Conservation (phyloP, 108 stramenopile genomes). For the Stephanodiscus triporus region DNA sequence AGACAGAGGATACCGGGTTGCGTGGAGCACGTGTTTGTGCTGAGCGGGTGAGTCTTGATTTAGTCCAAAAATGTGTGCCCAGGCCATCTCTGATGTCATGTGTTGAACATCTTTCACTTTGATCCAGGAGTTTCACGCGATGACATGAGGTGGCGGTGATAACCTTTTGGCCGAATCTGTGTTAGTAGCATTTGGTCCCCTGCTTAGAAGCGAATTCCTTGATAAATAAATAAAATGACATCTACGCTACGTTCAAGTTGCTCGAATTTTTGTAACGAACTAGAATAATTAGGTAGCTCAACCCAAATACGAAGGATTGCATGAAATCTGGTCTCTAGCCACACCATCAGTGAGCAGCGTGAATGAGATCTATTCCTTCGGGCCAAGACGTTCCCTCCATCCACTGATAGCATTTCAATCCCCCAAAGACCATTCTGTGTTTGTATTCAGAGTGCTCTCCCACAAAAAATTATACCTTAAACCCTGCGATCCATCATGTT, state of each 20-base stretch:
- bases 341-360: background rate
- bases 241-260: background rate
- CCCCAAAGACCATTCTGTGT: background rate
- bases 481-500: background rate
- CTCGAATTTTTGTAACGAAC: constrained; percentile 11
- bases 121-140: constrained; percentile 18
- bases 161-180: background rate
- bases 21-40: constrained; percentile 81
- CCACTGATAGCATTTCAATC: background rate
- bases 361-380: background rate
- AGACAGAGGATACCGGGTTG: constrained; percentile 94
- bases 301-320: background rate
- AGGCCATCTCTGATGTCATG: background rate
- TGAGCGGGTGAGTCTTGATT: constrained; percentile 40
- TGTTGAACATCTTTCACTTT: background rate
- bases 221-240: background rate
- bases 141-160: background rate
- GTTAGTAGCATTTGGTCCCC: background rate
- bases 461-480: background rate
- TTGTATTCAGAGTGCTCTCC: background rate
- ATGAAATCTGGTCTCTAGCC: background rate
- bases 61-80: background rate
- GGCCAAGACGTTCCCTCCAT: background rate
- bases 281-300: background rate
- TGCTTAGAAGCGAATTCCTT: background rate